phyloP scores from a whole-genome alignment of 192 early-diverging fungal species.

The Allomyces javanicus region DNA sequence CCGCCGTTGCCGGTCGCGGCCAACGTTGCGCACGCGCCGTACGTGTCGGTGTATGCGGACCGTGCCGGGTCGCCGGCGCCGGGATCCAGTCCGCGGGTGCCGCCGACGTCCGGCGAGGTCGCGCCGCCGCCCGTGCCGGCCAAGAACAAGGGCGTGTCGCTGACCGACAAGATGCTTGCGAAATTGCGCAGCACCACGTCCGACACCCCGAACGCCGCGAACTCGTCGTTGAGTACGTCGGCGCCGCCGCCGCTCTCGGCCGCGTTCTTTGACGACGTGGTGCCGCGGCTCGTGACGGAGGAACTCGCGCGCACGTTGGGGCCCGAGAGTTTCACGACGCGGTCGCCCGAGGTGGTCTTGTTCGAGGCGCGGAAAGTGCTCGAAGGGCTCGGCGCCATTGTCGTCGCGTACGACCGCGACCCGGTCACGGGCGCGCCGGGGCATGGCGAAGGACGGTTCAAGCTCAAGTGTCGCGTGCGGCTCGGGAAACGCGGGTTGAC shows the following conservation, averaged over 20 bases:
- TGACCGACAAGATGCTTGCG: too few relatives aligned
- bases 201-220: too few relatives aligned
- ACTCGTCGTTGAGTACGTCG: neutral
- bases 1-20: neutral
- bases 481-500: neutral
- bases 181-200: too few relatives aligned
- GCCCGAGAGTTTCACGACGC: neutral
- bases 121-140: too few relatives aligned
- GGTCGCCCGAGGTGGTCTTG: neutral
- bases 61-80: too few relatives aligned
- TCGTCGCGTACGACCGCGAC: neutral
- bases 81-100: too few relatives aligned
- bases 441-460: neutral
- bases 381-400: neutral
- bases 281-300: neutral
- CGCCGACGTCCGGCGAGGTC: too few relatives aligned
- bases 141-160: too few relatives aligned
- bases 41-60: too few relatives aligned
- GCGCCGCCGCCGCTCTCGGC: neutral
- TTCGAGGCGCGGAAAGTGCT: neutral
- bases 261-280: neutral
- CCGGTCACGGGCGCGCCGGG: neutral
- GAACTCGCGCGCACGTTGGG: neutral
- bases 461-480: neutral
- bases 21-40: too few relatives aligned